Conservation (phyloP, 768 basidiomycete genomes). For the Kwoniella newhampshirensis region DNA sequence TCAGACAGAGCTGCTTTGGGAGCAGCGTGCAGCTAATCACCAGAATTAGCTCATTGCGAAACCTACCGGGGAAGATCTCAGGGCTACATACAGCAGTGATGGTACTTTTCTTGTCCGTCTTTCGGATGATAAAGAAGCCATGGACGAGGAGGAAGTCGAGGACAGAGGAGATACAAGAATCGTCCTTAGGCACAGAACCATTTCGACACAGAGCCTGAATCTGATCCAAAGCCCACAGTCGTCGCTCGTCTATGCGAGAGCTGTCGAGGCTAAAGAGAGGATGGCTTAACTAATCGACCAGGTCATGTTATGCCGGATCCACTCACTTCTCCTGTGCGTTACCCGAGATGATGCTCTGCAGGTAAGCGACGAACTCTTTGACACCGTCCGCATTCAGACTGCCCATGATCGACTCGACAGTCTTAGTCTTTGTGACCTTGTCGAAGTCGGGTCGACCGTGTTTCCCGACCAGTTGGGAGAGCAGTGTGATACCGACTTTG, state of each 20-base stretch:
- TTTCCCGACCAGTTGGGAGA: constrained; percentile 77
- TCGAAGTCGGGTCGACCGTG: constrained; percentile 87
- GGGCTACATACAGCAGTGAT: constrained; percentile 64
- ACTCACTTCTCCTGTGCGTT: constrained; percentile 56
- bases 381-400: constrained; percentile 74
- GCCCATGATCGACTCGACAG: constrained; percentile 76
- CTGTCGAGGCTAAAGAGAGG: constrained; percentile 35
- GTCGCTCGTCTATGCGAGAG: constrained; percentile 54
- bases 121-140: constrained; percentile 74
- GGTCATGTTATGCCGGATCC: constrained; percentile 23
- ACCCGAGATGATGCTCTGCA: constrained; percentile 65
- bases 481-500: constrained; percentile 75
- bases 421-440: constrained; percentile 86
- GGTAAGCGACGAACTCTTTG: constrained; percentile 69
- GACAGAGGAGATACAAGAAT: constrained; percentile 70
- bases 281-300: neutral
- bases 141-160: constrained; percentile 80
- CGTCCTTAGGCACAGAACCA: constrained; percentile 70
- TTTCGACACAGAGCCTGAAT: constrained; percentile 74
- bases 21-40: constrained; percentile 65
- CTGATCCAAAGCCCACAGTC: constrained; percentile 86
- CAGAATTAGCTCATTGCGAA: constrained; percentile 14
- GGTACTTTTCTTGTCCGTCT: constrained; percentile 67
- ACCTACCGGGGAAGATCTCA: neutral
- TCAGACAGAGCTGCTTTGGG: constrained; percentile 74